phyloP scores from a whole-genome alignment of 352 stramenopile species.

The Globisporangium paroecandrum region DNA sequence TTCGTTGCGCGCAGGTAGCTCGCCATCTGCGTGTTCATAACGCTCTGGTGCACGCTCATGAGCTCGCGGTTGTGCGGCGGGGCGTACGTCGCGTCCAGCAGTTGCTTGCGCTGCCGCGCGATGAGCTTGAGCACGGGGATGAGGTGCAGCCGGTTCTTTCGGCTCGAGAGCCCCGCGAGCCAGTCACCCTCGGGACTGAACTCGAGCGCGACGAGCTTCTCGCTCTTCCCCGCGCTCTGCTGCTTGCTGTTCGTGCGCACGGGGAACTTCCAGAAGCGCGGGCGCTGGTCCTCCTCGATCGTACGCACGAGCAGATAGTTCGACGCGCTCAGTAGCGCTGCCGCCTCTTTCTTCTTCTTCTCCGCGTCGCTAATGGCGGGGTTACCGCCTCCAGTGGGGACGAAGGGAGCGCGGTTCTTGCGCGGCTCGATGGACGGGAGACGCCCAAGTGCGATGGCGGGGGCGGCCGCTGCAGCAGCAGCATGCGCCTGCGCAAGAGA shows the following conservation, averaged over 20 bases:
- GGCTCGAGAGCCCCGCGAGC: slow-evolving; percentile 67
- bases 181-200: slow-evolving; percentile 86
- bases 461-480: neutral
- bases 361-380: neutral
- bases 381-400: neutral
- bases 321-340: slow-evolving; percentile 8
- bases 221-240: slow-evolving; percentile 36
- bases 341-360: slow-evolving; percentile 4
- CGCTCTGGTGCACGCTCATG: slow-evolving; percentile 63
- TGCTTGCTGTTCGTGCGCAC: slow-evolving; percentile 67
- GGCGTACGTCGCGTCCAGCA: slow-evolving; percentile 55
- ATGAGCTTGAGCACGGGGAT: slow-evolving; percentile 68
- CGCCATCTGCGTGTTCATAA: slow-evolving; percentile 81
- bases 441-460: slow-evolving; percentile 17
- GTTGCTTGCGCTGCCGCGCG: slow-evolving; percentile 42
- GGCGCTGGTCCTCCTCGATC: slow-evolving; percentile 68
- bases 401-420: slow-evolving; percentile 5
- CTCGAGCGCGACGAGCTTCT: slow-evolving; percentile 62
- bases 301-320: slow-evolving; percentile 71
- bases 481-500: neutral
- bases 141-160: slow-evolving; percentile 77
- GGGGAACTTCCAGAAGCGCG: slow-evolving; percentile 68
- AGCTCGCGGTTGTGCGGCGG: slow-evolving; percentile 60
- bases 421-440: slow-evolving; percentile 17
- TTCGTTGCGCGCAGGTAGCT: slow-evolving; percentile 82